Base-by-base conservation (phyloP, 2,329 filamentous ascomycete genomes). In the Arthrobotrys entomopaga region DNA sequence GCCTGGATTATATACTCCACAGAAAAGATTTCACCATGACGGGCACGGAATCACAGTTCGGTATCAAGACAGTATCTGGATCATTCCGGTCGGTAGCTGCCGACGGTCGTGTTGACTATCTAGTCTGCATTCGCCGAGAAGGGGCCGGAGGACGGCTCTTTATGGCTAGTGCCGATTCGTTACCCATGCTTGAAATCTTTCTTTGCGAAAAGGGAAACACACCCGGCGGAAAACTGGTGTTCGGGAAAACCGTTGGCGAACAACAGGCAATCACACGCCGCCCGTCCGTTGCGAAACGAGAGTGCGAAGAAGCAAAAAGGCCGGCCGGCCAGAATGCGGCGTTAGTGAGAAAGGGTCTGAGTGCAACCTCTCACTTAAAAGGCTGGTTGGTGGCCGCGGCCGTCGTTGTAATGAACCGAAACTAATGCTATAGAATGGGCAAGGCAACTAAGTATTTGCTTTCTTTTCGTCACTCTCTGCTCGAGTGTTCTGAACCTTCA, bases 301-400 rank as follows among this genome's bases (percentile, higher is more conserved):
- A 5, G n/a, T 38, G 24, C 52, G 42, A 73, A 73, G 69, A 73
- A 73, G 61, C 69, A 73, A 73, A 66, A 65, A 73, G 69, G 26
- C 5, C 61, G 42, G 29, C 2, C 61, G 42, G 29, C 2, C 61
- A 29, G 46, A 58, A 38, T 73, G 69, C 61, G 69, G 69, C 69
- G 69, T 66, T 40, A 38, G 24, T 59, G 40, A 53, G 40, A 48
- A 57, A 48, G 15, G 34, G 16, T 34, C 13, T 57, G n/a, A 20
- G 19, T 16, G 43, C 59, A 46, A 29, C 22, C 29, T 38, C 20
- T n/a, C n/a, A n/a, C n/a, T n/a, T n/a, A 29, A 49, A 53, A 42
- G 11, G 40, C 34, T 46, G 53, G 34, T 10, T 49, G 43, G 34
- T 52, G 16, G 19, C 56, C 46, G 56, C 34, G 6, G 42, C 57